phyloP scores from a whole-genome alignment of 495 filamentous ascomycete species.

The Jackrogersella minutella region DNA sequence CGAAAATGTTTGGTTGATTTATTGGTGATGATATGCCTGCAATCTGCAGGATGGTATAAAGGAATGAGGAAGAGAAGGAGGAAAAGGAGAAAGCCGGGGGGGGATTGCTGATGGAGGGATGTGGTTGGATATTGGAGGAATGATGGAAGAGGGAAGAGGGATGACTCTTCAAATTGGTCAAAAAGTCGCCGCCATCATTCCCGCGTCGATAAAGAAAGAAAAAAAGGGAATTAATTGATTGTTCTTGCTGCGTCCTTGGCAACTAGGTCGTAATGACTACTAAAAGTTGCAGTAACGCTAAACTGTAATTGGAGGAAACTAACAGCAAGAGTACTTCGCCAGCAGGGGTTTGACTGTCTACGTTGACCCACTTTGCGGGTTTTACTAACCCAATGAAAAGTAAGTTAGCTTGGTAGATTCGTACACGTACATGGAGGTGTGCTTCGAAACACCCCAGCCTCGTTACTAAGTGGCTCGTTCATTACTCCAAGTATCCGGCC shows the following conservation, averaged over 20 bases:
- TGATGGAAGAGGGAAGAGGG: slow-evolving; percentile 3
- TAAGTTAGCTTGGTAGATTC: neutral
- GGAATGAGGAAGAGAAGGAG: neutral
- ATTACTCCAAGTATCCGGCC: neutral
- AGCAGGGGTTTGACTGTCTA: neutral
- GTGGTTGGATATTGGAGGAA: slow-evolving; percentile 1
- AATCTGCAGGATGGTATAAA: slow-evolving; percentile 13
- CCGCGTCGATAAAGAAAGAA: slow-evolving; percentile 18
- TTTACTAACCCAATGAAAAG: neutral
- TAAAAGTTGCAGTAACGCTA: neutral
- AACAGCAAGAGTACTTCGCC: neutral
- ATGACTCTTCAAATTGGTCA: slow-evolving; percentile 27
- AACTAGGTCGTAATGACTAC: slow-evolving; percentile 9
- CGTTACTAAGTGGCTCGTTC: slow-evolving; percentile 23
- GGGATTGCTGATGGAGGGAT: neutral
- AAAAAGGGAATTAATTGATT: neutral
- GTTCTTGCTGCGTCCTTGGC: slow-evolving; percentile 8
- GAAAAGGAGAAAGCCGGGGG: slow-evolving; percentile 4
- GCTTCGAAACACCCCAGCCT: slow-evolving; percentile 26
- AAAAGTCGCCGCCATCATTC: slow-evolving; percentile 20
- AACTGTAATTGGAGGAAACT: neutral
- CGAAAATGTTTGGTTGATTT: slow-evolving; percentile 15
- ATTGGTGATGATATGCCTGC: slow-evolving; percentile 7
- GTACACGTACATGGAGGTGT: slow-evolving; percentile 20
- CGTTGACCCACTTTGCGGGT: neutral